These are phyloP conservation scores for Penicillium silybi DNA, from an alignment of 495 filamentous ascomycete species.

Conservation along the genomic window DNA sequence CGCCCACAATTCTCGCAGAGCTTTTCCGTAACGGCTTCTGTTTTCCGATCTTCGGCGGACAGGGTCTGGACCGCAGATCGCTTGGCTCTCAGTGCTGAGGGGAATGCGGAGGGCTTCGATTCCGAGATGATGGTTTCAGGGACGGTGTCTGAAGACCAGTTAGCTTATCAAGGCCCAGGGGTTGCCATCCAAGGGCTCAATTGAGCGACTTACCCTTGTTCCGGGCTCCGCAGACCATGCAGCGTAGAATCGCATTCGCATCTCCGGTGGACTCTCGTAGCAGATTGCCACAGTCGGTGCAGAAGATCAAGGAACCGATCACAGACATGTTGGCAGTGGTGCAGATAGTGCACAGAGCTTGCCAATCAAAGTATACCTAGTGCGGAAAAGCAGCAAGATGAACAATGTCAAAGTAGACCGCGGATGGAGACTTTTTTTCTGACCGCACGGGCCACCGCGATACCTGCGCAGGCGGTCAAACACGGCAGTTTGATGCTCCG, in stretches of 20 bases:
- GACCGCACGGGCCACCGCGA: conserved; percentile 31
- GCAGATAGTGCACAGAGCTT: neutral
- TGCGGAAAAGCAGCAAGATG: neutral
- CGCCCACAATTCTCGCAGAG: conserved; percentile 78
- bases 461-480: conserved; percentile 31
- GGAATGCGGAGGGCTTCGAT: conserved; percentile 82
- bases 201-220: conserved; percentile 63
- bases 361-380: neutral
- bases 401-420: neutral
- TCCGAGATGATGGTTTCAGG: conserved; percentile 76
- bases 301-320: conserved; percentile 89
- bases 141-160: conserved; percentile 58
- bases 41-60: conserved; percentile 72
- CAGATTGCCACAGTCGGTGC: conserved; percentile 88
- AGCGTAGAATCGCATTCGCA: conserved; percentile 68
- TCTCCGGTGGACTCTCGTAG: conserved; percentile 74
- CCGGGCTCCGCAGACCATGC: conserved; percentile 77
- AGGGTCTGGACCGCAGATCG: conserved; percentile 80
- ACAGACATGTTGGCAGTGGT: conserved; percentile 60
- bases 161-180: neutral
- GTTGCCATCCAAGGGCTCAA: neutral
- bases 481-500: conserved; percentile 27
- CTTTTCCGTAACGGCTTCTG: conserved; percentile 64
- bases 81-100: conserved; percentile 79
- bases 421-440: conserved; percentile 17